Evolutionary conservation across 768 basidiomycete species (phyloP).

Genomic region (Coprinellus micaceus): DNA sequence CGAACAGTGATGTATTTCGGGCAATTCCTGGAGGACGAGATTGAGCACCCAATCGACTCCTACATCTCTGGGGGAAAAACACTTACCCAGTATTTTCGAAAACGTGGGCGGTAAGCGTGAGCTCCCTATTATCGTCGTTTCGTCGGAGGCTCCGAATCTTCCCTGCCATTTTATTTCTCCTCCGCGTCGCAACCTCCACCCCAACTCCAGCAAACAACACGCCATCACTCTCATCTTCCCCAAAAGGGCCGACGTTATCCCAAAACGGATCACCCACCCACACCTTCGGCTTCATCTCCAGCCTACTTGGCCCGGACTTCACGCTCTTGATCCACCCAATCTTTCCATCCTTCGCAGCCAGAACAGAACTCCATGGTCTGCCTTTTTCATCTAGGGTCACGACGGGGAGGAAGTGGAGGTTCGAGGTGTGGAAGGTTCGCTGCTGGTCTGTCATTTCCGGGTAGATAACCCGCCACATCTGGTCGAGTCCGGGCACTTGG

Average conservation of each 20-base stretch:
- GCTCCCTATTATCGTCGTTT: slow-evolving; percentile 16
- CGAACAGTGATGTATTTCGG: slow-evolving; percentile 67
- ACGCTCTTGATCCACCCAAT: slow-evolving; percentile 39
- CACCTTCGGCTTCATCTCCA: slow-evolving; percentile 37
- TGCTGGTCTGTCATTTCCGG: slow-evolving; percentile 50
- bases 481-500: slow-evolving; percentile 26
- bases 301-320: slow-evolving; percentile 26
- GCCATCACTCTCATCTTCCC: slow-evolving; percentile 13
- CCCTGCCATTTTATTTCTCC: slow-evolving; percentile 64
- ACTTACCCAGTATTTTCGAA: slow-evolving; percentile 58
- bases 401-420: slow-evolving; percentile 53
- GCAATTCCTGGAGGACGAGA: slow-evolving; percentile 45
- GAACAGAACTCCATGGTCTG: slow-evolving; percentile 59
- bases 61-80: neutral
- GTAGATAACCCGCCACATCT: slow-evolving; percentile 36
- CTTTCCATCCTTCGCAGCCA: slow-evolving; percentile 41
- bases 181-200: slow-evolving; percentile 51
- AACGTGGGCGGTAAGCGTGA: slow-evolving; percentile 39
- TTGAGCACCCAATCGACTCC: neutral
- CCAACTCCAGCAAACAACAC: slow-evolving; percentile 55
- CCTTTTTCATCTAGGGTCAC: slow-evolving; percentile 47
- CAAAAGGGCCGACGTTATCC: slow-evolving; percentile 28
- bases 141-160: slow-evolving; percentile 26
- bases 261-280: slow-evolving; percentile 57
- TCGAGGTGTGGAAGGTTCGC: slow-evolving; percentile 43